phyloP scores from a whole-genome alignment of 2,329 filamentous ascomycete species.

The Sporothrix sp. region DNA sequence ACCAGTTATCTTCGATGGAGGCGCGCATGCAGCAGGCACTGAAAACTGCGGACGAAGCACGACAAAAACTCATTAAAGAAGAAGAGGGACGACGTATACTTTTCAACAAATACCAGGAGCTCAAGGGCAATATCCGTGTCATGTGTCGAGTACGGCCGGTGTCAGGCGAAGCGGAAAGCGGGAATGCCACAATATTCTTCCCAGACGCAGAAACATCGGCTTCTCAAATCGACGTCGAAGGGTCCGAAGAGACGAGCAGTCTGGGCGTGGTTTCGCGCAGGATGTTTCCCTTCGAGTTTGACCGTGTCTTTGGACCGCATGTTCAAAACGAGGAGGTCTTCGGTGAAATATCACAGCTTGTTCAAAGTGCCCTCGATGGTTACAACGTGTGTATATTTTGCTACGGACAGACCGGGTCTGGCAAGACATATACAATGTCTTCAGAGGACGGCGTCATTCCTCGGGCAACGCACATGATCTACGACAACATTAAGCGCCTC shows the following conservation, averaged over 20 bases:
- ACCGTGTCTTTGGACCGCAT: conserved; percentile 75
- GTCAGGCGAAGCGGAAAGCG: conserved; percentile 47
- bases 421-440: conserved; percentile 96
- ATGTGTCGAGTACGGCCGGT: conserved; percentile 91
- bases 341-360: conserved; percentile 90
- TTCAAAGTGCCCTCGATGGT: conserved; percentile 90
- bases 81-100: conserved; percentile 84
- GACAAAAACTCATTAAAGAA: conserved; percentile 78
- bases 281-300: conserved; percentile 79
- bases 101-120: conserved; percentile 95
- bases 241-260: conserved; percentile 74
- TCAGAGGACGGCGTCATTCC: conserved; percentile 90
- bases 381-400: conserved; percentile 99
- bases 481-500: conserved; percentile 72
- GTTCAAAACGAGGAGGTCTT: conserved; percentile 81
- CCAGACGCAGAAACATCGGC: conserved; percentile 76
- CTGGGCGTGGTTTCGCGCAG: conserved; percentile 67
- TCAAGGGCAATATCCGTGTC: conserved; percentile 96
- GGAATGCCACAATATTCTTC: conserved; percentile 65
- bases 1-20: conserved; percentile 75
- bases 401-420: conserved; percentile 93
- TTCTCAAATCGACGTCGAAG: conserved; percentile 75
- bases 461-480: conserved; percentile 84
- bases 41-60: conserved; percentile 56
- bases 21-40: conserved; percentile 69